phyloP scores from a whole-genome alignment of 441 rosid genomes.

The Theobroma grandiflorum region DNA sequence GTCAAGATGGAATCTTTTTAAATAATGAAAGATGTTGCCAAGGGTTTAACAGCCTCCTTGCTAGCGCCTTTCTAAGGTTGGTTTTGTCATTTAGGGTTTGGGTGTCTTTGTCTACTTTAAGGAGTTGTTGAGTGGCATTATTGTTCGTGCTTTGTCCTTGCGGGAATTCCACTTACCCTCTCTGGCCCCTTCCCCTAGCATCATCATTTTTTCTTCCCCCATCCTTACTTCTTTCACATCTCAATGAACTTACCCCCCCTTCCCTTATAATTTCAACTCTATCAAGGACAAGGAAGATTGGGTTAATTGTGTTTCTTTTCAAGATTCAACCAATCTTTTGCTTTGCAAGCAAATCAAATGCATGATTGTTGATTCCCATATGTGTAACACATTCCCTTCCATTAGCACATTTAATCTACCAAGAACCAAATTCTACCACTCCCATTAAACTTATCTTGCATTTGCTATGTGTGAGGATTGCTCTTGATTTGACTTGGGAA shows the following conservation, averaged over 20 bases:
- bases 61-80: constrained; percentile 23
- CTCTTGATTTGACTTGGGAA: not conserved
- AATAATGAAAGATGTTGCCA: constrained; percentile 26
- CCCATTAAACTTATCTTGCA: no score
- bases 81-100: constrained; percentile 41
- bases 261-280: not conserved
- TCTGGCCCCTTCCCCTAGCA: constrained; percentile 25
- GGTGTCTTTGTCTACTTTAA: constrained; percentile 49
- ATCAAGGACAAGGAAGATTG: not conserved
- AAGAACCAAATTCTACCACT: no score
- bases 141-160: constrained; percentile 43
- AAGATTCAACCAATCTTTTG: not conserved
- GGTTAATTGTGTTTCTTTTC: not conserved
- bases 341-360: not conserved
- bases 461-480: not conserved
- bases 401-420: not conserved
- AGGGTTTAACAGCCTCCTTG: not conserved
- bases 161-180: constrained; percentile 36
- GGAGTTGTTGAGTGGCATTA: constrained; percentile 53
- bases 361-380: not conserved
- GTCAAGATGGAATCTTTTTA: constrained; percentile 41
- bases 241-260: not conserved
- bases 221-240: not conserved
- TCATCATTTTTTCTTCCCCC: constrained; percentile 28
- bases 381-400: not conserved